Conservation (phyloP, 768 basidiomycete genomes). For the Ephemerocybe angulata region DNA sequence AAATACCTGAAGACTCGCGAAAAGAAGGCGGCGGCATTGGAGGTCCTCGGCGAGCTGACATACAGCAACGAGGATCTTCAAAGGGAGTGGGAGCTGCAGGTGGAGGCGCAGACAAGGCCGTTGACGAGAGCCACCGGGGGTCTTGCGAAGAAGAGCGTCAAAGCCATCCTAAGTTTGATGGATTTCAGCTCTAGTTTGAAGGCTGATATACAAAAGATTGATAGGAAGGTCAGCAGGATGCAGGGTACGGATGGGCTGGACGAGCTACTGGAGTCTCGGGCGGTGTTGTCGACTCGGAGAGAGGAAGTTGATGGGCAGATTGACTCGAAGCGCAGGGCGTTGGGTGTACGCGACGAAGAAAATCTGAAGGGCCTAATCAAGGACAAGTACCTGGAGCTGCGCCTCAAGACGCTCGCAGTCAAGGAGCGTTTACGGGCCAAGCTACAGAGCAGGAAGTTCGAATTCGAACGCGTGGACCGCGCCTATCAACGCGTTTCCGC, state of each 20-base stretch:
- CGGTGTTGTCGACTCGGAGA: neutral
- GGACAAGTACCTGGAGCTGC: neutral
- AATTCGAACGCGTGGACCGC: neutral
- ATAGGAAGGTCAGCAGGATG: neutral
- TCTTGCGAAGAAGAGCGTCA: neutral
- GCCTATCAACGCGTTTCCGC: neutral
- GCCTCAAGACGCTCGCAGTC: neutral
- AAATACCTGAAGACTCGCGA: neutral
- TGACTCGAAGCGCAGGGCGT: neutral
- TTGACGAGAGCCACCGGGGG: neutral
- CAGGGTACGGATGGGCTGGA: neutral
- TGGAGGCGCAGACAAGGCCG: neutral
- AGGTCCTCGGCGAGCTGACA: neutral
- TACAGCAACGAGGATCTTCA: neutral
- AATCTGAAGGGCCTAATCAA: neutral
- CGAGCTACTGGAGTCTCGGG: neutral
- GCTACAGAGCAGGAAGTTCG: neutral
- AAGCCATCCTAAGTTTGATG: neutral
- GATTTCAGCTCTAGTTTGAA: too few species aligned
- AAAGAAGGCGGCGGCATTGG: neutral
- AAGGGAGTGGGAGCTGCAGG: neutral
- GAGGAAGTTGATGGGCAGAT: neutral
- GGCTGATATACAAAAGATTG: neutral
- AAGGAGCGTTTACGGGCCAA: neutral
- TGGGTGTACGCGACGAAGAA: neutral